Evolutionary conservation across 768 basidiomycete species (phyloP).

Genomic region (Gloeophyllum trabeum): DNA sequence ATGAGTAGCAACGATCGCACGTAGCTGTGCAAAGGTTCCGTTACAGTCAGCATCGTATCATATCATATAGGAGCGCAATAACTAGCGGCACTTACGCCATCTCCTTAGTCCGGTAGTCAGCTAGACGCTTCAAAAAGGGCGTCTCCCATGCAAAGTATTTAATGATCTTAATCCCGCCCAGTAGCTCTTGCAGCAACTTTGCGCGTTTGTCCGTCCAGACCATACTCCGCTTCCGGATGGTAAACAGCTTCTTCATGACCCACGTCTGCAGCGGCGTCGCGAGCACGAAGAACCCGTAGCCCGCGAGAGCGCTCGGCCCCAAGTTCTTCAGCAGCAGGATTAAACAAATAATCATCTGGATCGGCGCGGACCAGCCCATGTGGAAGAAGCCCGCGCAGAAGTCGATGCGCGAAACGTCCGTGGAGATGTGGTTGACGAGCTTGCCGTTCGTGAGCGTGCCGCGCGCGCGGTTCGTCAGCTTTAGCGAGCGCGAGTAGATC

Average conservation of each 20-base stretch:
- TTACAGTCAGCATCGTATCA: too few species aligned
- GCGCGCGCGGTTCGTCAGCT: constrained; percentile 68
- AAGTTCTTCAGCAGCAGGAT: constrained; percentile 64
- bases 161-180: constrained; percentile 86
- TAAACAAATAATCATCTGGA: constrained; percentile 72
- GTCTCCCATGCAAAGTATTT: constrained; percentile 87
- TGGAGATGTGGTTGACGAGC: constrained; percentile 89
- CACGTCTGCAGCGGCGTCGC: constrained; percentile 62
- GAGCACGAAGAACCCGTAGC: constrained; percentile 54
- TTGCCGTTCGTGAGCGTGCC: constrained; percentile 78
- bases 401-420: constrained; percentile 86
- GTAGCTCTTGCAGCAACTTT: constrained; percentile 80
- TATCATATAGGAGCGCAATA: too few species aligned
- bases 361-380: constrained; percentile 66
- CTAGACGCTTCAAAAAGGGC: constrained; percentile 69
- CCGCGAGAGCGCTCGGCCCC: constrained; percentile 46
- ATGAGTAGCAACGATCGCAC: constrained; percentile 58
- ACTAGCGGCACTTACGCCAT: constrained; percentile 36
- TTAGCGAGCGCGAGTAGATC: constrained; percentile 71
- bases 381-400: constrained; percentile 77
- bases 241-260: constrained; percentile 66
- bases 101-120: constrained; percentile 60
- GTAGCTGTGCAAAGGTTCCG: constrained; percentile 25
- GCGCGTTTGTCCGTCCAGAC: constrained; percentile 85
- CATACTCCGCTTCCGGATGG: constrained; percentile 65